phyloP scores from a whole-genome alignment of 2,329 filamentous ascomycete species.

The Alternaria arbusti region DNA sequence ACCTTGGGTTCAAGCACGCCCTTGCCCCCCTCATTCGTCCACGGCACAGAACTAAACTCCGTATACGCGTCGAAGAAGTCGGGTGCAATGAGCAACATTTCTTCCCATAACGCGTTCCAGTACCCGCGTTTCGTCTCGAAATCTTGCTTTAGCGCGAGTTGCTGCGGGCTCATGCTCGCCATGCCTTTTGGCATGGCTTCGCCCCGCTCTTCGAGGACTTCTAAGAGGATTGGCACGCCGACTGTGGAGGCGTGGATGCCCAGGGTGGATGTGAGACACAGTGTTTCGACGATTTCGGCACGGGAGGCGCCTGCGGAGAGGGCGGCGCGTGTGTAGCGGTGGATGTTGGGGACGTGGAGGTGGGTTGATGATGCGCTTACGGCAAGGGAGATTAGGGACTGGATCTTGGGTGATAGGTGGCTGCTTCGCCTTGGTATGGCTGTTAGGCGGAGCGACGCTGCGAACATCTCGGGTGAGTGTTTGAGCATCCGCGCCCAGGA shows the following conservation, averaged over 20 bases:
- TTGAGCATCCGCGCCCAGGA: conserved; percentile 36
- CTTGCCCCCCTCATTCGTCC: conserved; percentile 38
- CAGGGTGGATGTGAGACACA: conserved; percentile 53
- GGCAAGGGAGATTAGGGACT: conserved; percentile 53
- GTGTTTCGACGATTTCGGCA: conserved; percentile 55
- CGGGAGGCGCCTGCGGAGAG: conserved; percentile 49
- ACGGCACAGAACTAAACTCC: conserved; percentile 55
- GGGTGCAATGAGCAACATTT: conserved; percentile 53
- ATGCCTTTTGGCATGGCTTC: conserved; percentile 37
- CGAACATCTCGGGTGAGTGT: conserved; percentile 39
- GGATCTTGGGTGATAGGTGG: conserved; percentile 51
- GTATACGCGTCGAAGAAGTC: conserved; percentile 58
- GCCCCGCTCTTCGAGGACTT: conserved; percentile 56
- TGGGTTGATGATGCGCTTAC: conserved; percentile 55
- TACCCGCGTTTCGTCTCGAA: conserved; percentile 56
- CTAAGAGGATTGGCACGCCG: conserved; percentile 55
- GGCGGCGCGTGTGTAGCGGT: conserved; percentile 50
- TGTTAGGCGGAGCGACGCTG: conserved; percentile 33
- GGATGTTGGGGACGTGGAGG: conserved; percentile 53
- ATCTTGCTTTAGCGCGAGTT: conserved; percentile 50
- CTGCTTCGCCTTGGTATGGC: conserved; percentile 37
- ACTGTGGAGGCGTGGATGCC: conserved; percentile 58
- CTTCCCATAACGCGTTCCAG: conserved; percentile 56
- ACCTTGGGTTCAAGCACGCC: conserved; percentile 54
- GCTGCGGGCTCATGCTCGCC: conserved; percentile 44